phyloP scores from a whole-genome alignment of 1,139 yeast species.

The Candida sojae region DNA sequence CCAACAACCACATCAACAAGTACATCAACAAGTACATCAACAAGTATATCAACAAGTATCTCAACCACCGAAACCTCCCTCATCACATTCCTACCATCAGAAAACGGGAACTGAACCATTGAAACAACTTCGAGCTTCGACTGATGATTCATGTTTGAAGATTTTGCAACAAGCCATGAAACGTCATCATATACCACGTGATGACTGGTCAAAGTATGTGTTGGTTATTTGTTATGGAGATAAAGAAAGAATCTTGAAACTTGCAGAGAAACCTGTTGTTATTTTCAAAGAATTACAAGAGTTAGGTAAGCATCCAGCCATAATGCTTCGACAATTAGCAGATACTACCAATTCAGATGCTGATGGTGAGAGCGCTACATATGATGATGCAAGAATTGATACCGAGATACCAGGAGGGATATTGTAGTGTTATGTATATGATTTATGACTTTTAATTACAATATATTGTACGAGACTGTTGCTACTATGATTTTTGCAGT shows the following conservation, averaged over 20 bases:
- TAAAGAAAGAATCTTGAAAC: conserved; percentile 78
- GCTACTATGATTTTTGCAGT: background rate
- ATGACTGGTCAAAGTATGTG: conserved; percentile 89
- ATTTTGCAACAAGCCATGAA: conserved; percentile 88
- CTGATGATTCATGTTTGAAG: conserved; percentile 90
- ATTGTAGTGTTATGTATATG: conserved; percentile 21
- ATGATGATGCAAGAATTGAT: conserved; percentile 46
- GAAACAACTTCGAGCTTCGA: conserved; percentile 82
- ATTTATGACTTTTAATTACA: no score
- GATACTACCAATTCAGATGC: conserved; percentile 23
- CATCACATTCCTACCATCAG: conserved; percentile 1
- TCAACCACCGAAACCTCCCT: background rate
- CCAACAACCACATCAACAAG: background rate
- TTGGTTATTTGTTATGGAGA: conserved; percentile 90
- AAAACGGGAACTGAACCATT: conserved; percentile 57
- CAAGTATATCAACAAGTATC: background rate
- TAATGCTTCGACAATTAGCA: conserved; percentile 86
- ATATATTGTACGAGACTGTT: background rate
- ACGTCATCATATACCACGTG: conserved; percentile 75
- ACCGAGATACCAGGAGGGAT: conserved; percentile 60
- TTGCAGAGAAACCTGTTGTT: conserved; percentile 86
- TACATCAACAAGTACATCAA: conserved; percentile 5
- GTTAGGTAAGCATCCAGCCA: conserved; percentile 86
- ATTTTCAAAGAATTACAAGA: conserved; percentile 89
- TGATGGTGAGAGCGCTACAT: conserved; percentile 36